These are phyloP conservation scores for Papiliotrema fonsecae DNA, from an alignment of 1,284 basidiomycete genomes.

Conservation along the genomic window DNA sequence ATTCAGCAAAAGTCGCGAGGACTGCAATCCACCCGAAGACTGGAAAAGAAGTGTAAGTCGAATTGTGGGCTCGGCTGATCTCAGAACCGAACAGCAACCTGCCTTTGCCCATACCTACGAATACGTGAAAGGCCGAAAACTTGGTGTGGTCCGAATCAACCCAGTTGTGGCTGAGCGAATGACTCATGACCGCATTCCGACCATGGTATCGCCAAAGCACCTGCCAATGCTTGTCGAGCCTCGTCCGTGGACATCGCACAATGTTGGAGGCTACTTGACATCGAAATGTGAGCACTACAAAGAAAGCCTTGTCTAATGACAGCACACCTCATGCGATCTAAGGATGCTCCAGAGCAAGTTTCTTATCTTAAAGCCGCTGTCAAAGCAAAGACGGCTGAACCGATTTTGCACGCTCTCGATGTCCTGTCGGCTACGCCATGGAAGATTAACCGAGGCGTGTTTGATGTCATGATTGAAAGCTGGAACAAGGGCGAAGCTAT, in stretches of 20 bases:
- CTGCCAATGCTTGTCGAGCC: constrained; percentile 94
- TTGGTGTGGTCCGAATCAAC: constrained; percentile 87
- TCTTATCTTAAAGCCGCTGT: constrained; percentile 75
- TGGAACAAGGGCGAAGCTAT: constrained; percentile 81
- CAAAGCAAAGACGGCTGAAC: constrained; percentile 69
- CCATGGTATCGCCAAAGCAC: constrained; percentile 84
- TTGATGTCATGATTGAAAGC: constrained; percentile 64
- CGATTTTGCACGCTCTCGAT: constrained; percentile 83
- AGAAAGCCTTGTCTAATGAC: constrained; percentile 1
- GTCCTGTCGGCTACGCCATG: constrained; percentile 88
- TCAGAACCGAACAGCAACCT: constrained; percentile 73
- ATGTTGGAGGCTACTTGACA: constrained; percentile 79
- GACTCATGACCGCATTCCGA: constrained; percentile 68
- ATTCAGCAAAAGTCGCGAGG: constrained; percentile 72
- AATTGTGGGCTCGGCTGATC: constrained; percentile 2
- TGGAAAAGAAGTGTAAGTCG: constrained; percentile 54
- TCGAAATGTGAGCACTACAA: constrained; percentile 58
- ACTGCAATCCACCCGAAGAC: constrained; percentile 57
- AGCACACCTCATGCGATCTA: constrained; percentile 85
- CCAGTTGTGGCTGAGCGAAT: constrained; percentile 72
- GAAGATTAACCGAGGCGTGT: constrained; percentile 75
- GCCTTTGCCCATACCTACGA: constrained; percentile 93
- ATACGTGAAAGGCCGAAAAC: constrained; percentile 83
- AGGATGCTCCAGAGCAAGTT: constrained; percentile 82
- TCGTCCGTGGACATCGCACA: constrained; percentile 74